Conservation (phyloP, 2,329 filamentous ascomycete species). For the Claviceps citrina region DNA sequence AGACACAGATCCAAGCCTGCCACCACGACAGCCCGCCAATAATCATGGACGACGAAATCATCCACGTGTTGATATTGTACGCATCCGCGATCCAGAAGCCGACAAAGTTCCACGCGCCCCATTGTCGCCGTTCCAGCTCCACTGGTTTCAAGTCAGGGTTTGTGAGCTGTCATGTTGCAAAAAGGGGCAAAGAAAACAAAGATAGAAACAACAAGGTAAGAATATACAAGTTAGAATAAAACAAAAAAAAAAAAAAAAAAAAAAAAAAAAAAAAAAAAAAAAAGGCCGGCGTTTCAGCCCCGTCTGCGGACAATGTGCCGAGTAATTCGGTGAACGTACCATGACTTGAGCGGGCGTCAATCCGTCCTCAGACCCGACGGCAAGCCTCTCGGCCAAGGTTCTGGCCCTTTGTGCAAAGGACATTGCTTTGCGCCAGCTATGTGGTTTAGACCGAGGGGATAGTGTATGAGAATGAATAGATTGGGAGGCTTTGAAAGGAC, state of each 20-base stretch:
- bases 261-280: too few relatives aligned
- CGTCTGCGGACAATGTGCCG: too few relatives aligned
- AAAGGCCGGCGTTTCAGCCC: too few relatives aligned
- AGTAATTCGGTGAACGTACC: slow-evolving; percentile 25
- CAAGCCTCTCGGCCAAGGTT: slow-evolving; percentile 42
- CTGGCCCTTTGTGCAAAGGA: slow-evolving; percentile 13
- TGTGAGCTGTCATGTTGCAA: slow-evolving; percentile 39
- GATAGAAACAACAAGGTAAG: too few relatives aligned
- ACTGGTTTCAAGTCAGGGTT: slow-evolving; percentile 74
- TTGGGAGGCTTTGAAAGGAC: too few relatives aligned
- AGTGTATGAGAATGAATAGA: too few relatives aligned
- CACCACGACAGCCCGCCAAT: slow-evolving; percentile 70
- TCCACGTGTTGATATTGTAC: slow-evolving; percentile 88
- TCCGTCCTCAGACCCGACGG: slow-evolving; percentile 60
- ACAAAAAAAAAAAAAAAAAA: too few relatives aligned
- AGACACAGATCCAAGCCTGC: slow-evolving; percentile 82
- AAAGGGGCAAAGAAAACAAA: neutral
- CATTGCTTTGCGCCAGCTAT: too few relatives aligned
- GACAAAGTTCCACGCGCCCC: slow-evolving; percentile 78
- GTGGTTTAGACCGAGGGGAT: too few relatives aligned
- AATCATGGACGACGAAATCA: slow-evolving; percentile 78
- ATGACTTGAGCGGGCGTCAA: slow-evolving; percentile 68
- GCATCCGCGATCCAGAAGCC: slow-evolving; percentile 76
- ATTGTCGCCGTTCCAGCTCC: slow-evolving; percentile 64
- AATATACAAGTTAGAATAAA: too few relatives aligned